These are phyloP conservation scores for Xylaria sp. DNA, from an alignment of 2,329 filamentous ascomycete species.

Conservation along the genomic window DNA sequence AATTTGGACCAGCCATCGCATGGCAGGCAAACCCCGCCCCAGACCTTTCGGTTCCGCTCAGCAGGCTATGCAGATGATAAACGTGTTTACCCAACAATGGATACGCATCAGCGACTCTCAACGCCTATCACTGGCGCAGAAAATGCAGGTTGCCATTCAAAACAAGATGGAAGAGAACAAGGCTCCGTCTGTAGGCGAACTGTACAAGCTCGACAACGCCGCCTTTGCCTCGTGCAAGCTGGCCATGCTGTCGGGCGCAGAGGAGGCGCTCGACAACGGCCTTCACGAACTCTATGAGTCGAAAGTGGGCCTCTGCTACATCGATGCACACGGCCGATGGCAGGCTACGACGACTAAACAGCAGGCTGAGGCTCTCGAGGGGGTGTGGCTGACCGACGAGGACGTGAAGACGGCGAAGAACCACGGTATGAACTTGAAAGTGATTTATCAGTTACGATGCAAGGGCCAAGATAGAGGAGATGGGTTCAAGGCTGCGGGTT, in stretches of 20 bases:
- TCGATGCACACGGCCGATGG: constrained; percentile 12
- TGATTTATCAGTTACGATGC: constrained; percentile 17
- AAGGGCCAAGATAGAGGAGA: not conserved
- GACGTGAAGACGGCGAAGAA: constrained; percentile 21
- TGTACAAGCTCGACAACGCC: constrained; percentile 22
- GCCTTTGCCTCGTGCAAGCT: constrained; percentile 19
- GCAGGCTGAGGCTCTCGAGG: constrained; percentile 24
- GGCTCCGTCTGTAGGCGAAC: not conserved
- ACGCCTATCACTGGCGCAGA: constrained; percentile 15
- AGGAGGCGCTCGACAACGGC: constrained; percentile 19
- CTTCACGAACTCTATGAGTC: constrained; percentile 21
- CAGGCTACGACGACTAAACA: constrained; percentile 23
- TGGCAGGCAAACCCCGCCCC: not conserved
- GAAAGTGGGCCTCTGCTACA: constrained; percentile 21
- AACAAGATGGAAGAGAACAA: constrained; percentile 20
- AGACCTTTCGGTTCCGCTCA: constrained; percentile 10
- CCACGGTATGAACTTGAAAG: not conserved
- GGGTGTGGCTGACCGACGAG: constrained; percentile 26
- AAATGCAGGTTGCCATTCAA: constrained; percentile 19
- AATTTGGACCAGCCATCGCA: constrained; percentile 20
- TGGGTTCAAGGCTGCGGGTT: constrained; percentile 18
- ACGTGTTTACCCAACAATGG: not conserved
- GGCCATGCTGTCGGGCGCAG: constrained; percentile 25
- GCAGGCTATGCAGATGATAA: not conserved
- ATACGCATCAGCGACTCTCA: not conserved